Evolutionary conservation across 75 land plant species (phyloP).

Genomic region (Cupressus sempervirens): DNA sequence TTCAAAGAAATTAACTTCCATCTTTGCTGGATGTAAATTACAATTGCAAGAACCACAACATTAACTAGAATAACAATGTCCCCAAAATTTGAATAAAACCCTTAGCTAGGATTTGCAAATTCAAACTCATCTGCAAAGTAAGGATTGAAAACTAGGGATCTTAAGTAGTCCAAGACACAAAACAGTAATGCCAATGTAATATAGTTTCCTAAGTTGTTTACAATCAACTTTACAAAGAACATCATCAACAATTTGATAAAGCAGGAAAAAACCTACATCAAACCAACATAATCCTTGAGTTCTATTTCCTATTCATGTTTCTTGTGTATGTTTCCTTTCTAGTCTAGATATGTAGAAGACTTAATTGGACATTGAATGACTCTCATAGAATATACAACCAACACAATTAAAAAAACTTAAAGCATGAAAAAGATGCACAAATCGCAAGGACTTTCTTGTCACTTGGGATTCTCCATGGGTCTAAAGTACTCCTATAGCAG

Average conservation of each 20-base stretch:
- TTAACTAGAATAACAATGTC: conserved; percentile 50
- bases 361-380: conserved; percentile 7
- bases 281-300: conserved; percentile 48
- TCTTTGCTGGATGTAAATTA: conserved; percentile 62
- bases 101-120: conserved; percentile 55
- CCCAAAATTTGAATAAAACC: conserved; percentile 59
- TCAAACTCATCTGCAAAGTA: conserved; percentile 46
- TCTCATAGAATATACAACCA: conserved; percentile 27
- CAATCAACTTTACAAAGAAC: conserved; percentile 42
- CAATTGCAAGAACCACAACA: conserved; percentile 39
- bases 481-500: conserved; percentile 34
- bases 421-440: conserved; percentile 32
- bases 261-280: conserved; percentile 70
- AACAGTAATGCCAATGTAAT: conserved; percentile 61
- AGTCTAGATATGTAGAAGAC: conserved; percentile 11
- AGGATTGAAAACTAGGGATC: conserved; percentile 44
- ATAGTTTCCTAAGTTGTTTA: conserved; percentile 50
- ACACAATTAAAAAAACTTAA: conserved; percentile 48
- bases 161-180: conserved; percentile 41
- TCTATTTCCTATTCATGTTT: conserved; percentile 35
- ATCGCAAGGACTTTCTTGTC: conserved; percentile 37
- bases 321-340: conserved; percentile 18
- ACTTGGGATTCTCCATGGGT: conserved; percentile 51
- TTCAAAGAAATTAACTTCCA: conserved; percentile 39
- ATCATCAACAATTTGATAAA: conserved; percentile 67